Conservation (phyloP, 148 eudicot genomes). For the Cornus controversa region DNA sequence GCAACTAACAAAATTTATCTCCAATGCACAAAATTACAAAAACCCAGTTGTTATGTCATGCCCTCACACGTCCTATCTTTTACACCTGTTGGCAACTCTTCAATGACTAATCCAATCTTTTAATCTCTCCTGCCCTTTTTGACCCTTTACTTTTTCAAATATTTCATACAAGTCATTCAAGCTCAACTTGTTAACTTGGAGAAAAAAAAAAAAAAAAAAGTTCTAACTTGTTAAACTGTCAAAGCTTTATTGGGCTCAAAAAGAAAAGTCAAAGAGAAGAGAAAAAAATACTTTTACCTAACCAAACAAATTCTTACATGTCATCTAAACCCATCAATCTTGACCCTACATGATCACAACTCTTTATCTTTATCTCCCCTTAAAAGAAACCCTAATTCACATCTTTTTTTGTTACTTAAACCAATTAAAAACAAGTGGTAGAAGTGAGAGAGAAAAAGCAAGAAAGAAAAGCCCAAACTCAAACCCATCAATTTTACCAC, state of each 20-base stretch:
- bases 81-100: not conserved
- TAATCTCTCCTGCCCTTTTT: not conserved
- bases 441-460: too few relatives aligned
- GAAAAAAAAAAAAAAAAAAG: too few relatives aligned
- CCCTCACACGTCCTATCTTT: not conserved
- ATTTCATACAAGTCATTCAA: not conserved
- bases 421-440: not conserved
- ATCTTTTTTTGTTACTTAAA: conserved; percentile 4
- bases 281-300: not conserved
- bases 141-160: not conserved
- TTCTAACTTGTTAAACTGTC: not conserved
- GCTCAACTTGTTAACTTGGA: too few relatives aligned
- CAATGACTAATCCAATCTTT: not conserved
- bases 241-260: not conserved
- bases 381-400: conserved; percentile 10
- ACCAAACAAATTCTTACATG: not conserved
- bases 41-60: not conserved
- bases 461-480: not conserved
- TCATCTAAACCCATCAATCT: not conserved
- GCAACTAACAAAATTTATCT: not conserved
- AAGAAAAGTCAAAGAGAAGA: not conserved
- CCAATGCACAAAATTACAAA: not conserved
- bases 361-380: conserved; percentile 15
- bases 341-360: conserved; percentile 7
- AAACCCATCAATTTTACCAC: conserved; percentile 13